Conservation (phyloP, 306 rosid genomes). For the Luffa acutangula region DNA sequence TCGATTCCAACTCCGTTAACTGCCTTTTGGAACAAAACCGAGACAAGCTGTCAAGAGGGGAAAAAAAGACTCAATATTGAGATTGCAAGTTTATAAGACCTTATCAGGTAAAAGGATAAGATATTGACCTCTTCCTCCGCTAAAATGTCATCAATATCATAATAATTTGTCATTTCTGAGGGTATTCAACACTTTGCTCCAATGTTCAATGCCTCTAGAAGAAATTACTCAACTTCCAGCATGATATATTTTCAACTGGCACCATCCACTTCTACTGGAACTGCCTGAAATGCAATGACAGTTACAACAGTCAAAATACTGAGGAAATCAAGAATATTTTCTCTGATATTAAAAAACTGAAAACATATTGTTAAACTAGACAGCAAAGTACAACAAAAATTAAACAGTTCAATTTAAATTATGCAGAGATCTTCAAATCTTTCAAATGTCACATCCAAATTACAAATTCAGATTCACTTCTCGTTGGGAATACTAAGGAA, state of each 20-base stretch:
- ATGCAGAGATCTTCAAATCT: background rate
- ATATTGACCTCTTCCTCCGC: conserved; percentile 67
- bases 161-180: conserved; percentile 55
- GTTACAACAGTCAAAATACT: background rate
- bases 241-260: background rate
- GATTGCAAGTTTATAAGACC: conserved; percentile 1
- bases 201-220: conserved; percentile 20
- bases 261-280: background rate
- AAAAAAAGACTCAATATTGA: conserved; percentile 10
- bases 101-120: background rate
- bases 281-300: background rate
- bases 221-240: background rate
- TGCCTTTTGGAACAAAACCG: conserved; percentile 58
- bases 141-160: conserved; percentile 70
- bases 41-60: conserved; percentile 39
- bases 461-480: background rate
- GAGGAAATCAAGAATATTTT: background rate
- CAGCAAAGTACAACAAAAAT: background rate
- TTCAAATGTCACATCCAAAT: background rate
- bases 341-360: background rate
- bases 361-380: background rate
- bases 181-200: conserved; percentile 12
- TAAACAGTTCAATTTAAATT: background rate
- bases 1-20: conserved; percentile 85
- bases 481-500: background rate